phyloP scores from a whole-genome alignment of 176 grass and related monocot genomes.

The Triticum timopheevii region DNA sequence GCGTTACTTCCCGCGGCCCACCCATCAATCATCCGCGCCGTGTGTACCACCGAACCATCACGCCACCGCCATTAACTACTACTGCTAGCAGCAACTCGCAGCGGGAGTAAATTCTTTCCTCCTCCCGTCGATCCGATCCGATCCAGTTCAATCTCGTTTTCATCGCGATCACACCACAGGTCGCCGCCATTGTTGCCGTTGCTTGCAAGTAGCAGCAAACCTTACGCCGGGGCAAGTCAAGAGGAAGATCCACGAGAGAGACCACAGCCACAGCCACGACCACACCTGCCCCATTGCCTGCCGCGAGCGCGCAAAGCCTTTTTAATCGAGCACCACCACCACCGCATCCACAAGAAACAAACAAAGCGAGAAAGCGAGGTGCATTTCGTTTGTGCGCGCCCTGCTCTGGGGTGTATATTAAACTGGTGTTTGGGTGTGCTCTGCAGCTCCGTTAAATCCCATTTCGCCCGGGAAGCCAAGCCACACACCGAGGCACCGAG shows the following conservation, averaged over 20 bases:
- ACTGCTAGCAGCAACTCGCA: not conserved
- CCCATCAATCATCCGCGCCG: slow-evolving; percentile 35
- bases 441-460: slow-evolving; percentile 1
- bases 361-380: slow-evolving; percentile 17
- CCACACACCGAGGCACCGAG: slow-evolving; percentile 14
- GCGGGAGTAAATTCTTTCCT: not conserved
- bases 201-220: slow-evolving; percentile 29
- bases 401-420: not conserved
- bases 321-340: slow-evolving; percentile 2
- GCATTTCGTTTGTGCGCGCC: not conserved
- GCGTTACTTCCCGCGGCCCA: not conserved
- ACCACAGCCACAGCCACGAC: not conserved
- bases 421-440: not conserved
- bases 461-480: slow-evolving; percentile 16
- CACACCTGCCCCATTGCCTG: not conserved
- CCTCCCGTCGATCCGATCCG: not conserved
- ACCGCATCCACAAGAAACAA: slow-evolving; percentile 1
- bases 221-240: not conserved
- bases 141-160: not conserved
- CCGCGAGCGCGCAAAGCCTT: not conserved
- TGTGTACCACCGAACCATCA: slow-evolving; percentile 56
- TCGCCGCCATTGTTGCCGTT: slow-evolving; percentile 3
- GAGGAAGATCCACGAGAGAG: not conserved
- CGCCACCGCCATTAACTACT: slow-evolving; percentile 26
- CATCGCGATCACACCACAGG: not conserved